Base-by-base conservation (phyloP, 2,329 filamentous ascomycete species). In the Delphinella strobiligena region DNA sequence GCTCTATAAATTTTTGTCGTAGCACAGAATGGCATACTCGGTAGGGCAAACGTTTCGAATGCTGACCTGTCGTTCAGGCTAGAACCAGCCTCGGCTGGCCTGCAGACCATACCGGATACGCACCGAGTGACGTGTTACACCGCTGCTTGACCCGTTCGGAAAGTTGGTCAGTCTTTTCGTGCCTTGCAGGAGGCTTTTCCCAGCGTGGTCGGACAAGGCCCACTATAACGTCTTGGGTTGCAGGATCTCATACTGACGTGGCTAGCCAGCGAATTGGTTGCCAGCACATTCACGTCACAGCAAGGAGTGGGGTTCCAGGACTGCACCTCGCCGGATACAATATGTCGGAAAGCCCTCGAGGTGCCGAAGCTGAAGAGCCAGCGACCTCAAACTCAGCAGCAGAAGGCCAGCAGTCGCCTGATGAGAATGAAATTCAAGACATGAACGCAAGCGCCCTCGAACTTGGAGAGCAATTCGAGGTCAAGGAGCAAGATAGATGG, bases 401-500 rank as follows among this genome's bases (percentile, higher is more conserved):
- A 37, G 41, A 36, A 41, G 37, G 22, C 37, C 44, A 38, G 41
- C 40, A 33, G 29, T 44, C 42, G 27, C 39, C 38, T 31, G 87
- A 91, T 70, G 85, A 93, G 72, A 69, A 74, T 60, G 85, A 91
- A 72, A 80, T 80, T 73, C 81, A 82, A 36, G 38, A 42, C 8
- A 43, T 40, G 42, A 45, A 36, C 30, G 38, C 31, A 33, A 34
- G 51, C 22, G 43, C 47, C 30, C 51, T 54, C 45, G 53, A 56
- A 39, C 36, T 24, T 18, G 40, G 31, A 29, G 43, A 45, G 31
- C 74, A 74, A 64, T 94, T 95, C 63, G 89, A 96, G 69, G 89
- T 96, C 66, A 96, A 96, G 74, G 91, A 98, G 68, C 91, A 98
- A 68, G 91, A 98, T 68, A 75, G 91, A 74, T 98, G 91, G 91